A percentile compares a stretch with the other conserved stretches of the same genome.
Conservation (phyloP, 805 yeast species). For the Metschnikowia corniflorae region DNA sequence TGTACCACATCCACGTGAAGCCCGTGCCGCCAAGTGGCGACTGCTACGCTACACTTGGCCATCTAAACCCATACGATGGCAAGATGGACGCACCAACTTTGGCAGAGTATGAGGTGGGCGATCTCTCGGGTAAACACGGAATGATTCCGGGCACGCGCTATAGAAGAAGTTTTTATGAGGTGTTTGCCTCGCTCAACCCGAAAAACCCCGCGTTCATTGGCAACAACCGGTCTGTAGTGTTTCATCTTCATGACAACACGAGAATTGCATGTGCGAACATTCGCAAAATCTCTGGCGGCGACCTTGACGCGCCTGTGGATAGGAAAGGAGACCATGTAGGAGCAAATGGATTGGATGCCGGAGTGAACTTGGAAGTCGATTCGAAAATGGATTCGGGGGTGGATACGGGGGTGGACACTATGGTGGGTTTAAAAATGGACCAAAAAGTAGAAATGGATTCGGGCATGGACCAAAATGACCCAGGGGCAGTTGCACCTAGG, state of each 20-base stretch:
- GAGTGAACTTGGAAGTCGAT: too few species aligned
- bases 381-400: too few species aligned
- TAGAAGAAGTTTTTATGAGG: conserved; percentile 25
- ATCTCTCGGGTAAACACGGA: conserved; percentile 41
- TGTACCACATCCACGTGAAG: conserved; percentile 36
- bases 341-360: too few species aligned
- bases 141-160: conserved; percentile 24
- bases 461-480: too few species aligned
- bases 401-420: too few species aligned
- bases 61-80: conserved; percentile 40
- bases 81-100: conserved; percentile 21
- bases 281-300: too few species aligned
- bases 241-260: conserved; percentile 31
- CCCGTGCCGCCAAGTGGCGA: conserved; percentile 35
- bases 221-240: conserved; percentile 33
- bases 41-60: conserved; percentile 32
- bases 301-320: too few species aligned
- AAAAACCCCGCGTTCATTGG: conserved; percentile 24
- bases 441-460: too few species aligned
- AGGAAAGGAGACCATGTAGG: too few species aligned
- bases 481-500: too few species aligned
- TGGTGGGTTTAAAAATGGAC: too few species aligned
- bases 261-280: conserved; percentile 41
- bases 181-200: conserved; percentile 31
- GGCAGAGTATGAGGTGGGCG: conserved; percentile 34